Conservation (phyloP, 768 basidiomycete genomes). For the Neoboletus brunneissimus region DNA sequence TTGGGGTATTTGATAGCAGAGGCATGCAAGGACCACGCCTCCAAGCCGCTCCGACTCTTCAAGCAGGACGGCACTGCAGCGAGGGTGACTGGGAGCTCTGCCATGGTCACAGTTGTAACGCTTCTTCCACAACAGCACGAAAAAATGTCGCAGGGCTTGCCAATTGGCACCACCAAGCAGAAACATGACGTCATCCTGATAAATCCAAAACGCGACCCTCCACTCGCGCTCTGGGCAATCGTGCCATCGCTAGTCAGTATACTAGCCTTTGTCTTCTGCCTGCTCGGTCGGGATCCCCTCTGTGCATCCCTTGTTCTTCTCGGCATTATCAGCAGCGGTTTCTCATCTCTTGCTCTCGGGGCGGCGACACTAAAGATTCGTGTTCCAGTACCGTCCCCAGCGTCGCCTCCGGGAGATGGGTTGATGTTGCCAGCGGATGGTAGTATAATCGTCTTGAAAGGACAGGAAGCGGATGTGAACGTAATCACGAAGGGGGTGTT, state of each 20-base stretch:
- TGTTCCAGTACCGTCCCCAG: constrained; percentile 21
- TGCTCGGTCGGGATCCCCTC: constrained; percentile 21
- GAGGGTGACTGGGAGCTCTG: constrained; percentile 16
- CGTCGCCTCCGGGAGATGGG: constrained; percentile 32
- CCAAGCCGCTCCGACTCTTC: background rate
- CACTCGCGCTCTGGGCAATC: constrained; percentile 15
- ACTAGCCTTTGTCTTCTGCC: constrained; percentile 18
- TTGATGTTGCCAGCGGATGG: constrained; percentile 21
- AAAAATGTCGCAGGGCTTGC: background rate
- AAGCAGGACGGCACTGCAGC: background rate
- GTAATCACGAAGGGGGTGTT: constrained; percentile 33
- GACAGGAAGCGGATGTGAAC: constrained; percentile 28
- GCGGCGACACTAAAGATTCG: constrained; percentile 25
- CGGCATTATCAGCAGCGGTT: constrained; percentile 31
- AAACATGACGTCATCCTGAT: constrained; percentile 6
- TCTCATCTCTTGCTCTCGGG: constrained; percentile 29
- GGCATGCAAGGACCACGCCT: background rate
- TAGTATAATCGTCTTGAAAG: constrained; percentile 27
- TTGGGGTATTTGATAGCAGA: constrained; percentile 51
- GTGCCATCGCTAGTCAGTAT: constrained; percentile 27
- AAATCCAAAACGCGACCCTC: constrained; percentile 3
- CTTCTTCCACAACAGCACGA: constrained; percentile 7
- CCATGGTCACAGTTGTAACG: constrained; percentile 15
- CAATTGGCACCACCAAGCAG: background rate
- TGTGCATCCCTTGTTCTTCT: constrained; percentile 31